Evolutionary conservation across 1,284 basidiomycete genomes (phyloP), one percentile per base, ranked within the genome.

Genomic region (Pulchroboletus neoregius): DNA sequence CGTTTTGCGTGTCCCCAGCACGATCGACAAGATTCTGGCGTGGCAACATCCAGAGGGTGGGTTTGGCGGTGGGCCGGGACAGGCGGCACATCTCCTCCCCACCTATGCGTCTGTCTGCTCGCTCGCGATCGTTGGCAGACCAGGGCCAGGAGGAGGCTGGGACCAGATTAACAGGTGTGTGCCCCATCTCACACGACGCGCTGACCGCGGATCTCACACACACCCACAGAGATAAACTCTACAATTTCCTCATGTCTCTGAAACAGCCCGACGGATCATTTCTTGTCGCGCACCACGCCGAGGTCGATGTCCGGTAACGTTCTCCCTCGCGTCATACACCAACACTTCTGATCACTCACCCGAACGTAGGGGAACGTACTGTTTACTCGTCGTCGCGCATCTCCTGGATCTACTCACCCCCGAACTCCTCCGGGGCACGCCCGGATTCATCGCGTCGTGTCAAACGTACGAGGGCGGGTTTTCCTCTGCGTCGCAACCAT

Each of bases 401-500:
- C 65, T 91, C 3, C 73, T 91, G 32, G 81, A 97, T 55, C 70
- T 99, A 27, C 70, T 95, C 38, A 98, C 95, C 0, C 91, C 93
- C 0, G 89, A 91, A 53, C 82, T 99, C 15, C 74, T 95, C 2
- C 66, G 65, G n/a, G 80, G 80, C 2, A 78, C 78, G 0, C 72
- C 82, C 1, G 74, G 68, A 9, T 88, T 87, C 68, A 68, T 88
- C 41, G 78, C 76, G 1, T 87, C 85, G 9, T 97, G 94, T 62
- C 96, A 99, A 68, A 99, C 94, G 0, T 99, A 95, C 70, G 96
- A 99, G 69, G 96, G 96, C 30, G 95, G 96, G 0, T 94, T 99
- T 60, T 80, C 93, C 0, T 90, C 87, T 4, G 76, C 91, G 0
- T 89, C 91, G 0, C 84, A 90, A 45, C 83, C 89, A 0, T 80